Conservation (phyloP, 495 filamentous ascomycete genomes). For the Penicillium pancosmium region DNA sequence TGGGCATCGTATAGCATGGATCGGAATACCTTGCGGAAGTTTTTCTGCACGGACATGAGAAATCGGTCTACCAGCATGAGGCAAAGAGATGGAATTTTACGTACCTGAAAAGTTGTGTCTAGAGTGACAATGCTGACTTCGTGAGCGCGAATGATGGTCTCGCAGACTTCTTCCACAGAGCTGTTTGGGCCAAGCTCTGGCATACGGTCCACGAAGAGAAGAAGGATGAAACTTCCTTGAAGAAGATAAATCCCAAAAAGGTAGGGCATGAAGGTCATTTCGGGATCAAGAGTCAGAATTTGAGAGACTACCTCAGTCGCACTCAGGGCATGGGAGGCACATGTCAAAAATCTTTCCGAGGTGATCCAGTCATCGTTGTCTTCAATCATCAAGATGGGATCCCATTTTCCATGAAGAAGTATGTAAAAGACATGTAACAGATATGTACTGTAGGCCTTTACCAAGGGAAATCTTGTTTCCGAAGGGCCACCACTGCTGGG, state of each 20-base stretch:
- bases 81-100: too few species aligned
- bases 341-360: conserved; percentile 53
- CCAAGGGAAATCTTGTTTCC: too few species aligned
- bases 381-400: conserved; percentile 59
- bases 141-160: conserved; percentile 60
- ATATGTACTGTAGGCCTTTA: too few species aligned
- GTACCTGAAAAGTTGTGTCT: conserved; percentile 55
- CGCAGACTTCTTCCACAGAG: conserved; percentile 56
- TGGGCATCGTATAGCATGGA: conserved; percentile 26
- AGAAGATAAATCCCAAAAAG: too few species aligned
- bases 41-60: too few species aligned
- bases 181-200: conserved; percentile 54
- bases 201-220: conserved; percentile 58
- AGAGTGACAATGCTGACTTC: conserved; percentile 63
- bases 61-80: too few species aligned
- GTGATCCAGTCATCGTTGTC: conserved; percentile 62
- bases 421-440: too few species aligned
- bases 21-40: conserved; percentile 16
- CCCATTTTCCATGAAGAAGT: conserved; percentile 51
- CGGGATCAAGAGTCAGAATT: too few species aligned
- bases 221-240: conserved; percentile 50
- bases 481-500: too few species aligned
- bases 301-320: conserved; percentile 38
- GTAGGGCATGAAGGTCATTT: too few species aligned
- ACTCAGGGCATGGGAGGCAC: conserved; percentile 55